A percentile compares a stretch with the other conserved stretches of the same genome.
Evolutionary conservation across 495 filamentous ascomycete species (phyloP).

Genomic region (Recurvomyces mirabilis): DNA sequence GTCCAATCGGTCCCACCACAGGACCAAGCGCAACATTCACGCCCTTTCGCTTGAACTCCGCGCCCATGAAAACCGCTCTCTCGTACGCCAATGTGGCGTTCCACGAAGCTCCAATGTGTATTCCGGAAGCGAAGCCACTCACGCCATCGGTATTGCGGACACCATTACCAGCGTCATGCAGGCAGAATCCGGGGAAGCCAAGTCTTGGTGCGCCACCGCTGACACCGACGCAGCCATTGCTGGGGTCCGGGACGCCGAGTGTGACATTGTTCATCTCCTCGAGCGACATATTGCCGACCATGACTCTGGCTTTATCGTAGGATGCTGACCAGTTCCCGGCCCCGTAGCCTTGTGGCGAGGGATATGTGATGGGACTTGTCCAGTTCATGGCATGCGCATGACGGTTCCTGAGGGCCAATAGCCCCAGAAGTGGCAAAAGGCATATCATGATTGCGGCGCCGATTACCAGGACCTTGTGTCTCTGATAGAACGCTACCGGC

Average conservation of each 20-base stretch:
- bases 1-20: constrained; percentile 47
- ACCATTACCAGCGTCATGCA: constrained; percentile 53
- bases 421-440: constrained; percentile 9
- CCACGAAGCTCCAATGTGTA: constrained; percentile 32
- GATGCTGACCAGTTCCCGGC: constrained; percentile 13
- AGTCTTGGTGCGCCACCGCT: constrained; percentile 30
- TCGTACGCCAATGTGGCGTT: constrained; percentile 20
- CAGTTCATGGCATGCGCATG: constrained; percentile 9
- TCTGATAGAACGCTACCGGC: constrained; percentile 1
- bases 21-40: constrained; percentile 29
- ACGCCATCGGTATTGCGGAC: constrained; percentile 48
- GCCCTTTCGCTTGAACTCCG: constrained; percentile 26
- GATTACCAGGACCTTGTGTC: constrained; percentile 6
- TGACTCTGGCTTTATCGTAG: constrained; percentile 8
- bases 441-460: constrained; percentile 5
- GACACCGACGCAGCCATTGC: constrained; percentile 12
- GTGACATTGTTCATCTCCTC: constrained; percentile 24
- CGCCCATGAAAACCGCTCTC: constrained; percentile 21
- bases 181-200: constrained; percentile 47
- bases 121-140: constrained; percentile 43
- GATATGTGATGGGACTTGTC: constrained; percentile 13
- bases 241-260: constrained; percentile 18
- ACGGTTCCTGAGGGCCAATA: constrained; percentile 7
- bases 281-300: constrained; percentile 20
- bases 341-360: constrained; percentile 15